Evolutionary conservation across 1,139 yeast genomes (phyloP), one percentile per base, ranked within the genome.

Genomic region (Saccharomyces hybrid): DNA sequence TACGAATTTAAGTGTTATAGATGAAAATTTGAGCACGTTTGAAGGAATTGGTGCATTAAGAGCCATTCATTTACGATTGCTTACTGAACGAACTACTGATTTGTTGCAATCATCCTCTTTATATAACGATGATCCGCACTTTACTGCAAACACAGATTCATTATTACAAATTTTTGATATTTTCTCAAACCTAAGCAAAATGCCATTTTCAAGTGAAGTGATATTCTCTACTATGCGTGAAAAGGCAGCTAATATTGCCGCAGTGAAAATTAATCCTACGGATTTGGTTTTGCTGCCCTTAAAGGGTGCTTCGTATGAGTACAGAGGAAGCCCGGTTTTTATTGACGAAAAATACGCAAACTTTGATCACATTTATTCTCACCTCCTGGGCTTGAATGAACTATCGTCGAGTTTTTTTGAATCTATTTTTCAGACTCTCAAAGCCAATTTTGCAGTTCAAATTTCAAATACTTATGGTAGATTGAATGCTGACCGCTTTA

Each of bases 51-150:
- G 73, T 8, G 75, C 78, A 1, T 72, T 83, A 48, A 78, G 76
- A 60, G 87, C 84, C 0, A 70, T 83, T 6, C 83, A 83, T 61
- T 69, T 83, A 55, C 75, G 83, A 55, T 80, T 81, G 46, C 73
- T 84, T 54, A 79, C 85, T 1, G 84, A 85, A 49, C 75, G 90
- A 67, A 84, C 88, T 0, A 82, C 88, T 0, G 86, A 84, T 67
- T 70, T 84, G 52, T 74, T 84, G 53, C 87, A 82, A 61, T 88
- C 87, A 1, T 83, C 88, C 2, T 66, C 74, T 2, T 71, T 75
- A 28, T 68, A 69, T 51, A 67, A 69, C 48, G 66, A 63, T 7
- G 70, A 67, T 41, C 63, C 66, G 13, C 62, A 62, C 46, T 73
- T 71, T 44, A 73, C 75, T 42, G 73, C 65, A 3, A 67, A 78